Evolutionary conservation across 2,329 filamentous ascomycete species (phyloP).

Genomic region (Cladosporium sp.): DNA sequence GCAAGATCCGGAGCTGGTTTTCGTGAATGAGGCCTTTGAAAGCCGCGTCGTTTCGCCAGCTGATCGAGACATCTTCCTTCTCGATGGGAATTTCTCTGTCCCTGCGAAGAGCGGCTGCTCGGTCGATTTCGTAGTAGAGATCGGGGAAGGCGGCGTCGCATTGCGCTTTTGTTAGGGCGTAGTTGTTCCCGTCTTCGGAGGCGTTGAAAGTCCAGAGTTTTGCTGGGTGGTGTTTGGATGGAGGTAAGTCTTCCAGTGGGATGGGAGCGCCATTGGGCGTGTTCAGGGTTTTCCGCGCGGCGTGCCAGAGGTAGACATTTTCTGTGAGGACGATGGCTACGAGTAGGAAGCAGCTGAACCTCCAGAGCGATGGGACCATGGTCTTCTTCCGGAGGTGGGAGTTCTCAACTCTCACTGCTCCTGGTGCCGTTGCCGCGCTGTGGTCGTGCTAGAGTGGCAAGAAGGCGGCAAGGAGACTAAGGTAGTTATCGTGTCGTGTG

Average conservation of each 20-base stretch:
- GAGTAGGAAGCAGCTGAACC: slow-evolving; percentile 2
- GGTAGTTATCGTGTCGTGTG: too few relatives aligned
- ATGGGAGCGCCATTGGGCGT: not conserved
- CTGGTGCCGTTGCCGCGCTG: too few relatives aligned
- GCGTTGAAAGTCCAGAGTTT: slow-evolving; percentile 14
- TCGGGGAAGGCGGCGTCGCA: slow-evolving; percentile 26
- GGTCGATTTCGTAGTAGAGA: slow-evolving; percentile 26
- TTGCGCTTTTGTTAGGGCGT: slow-evolving; percentile 18
- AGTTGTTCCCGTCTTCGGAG: slow-evolving; percentile 17
- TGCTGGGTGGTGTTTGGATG: not conserved
- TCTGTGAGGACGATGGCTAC: not conserved
- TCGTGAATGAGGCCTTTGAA: slow-evolving; percentile 26
- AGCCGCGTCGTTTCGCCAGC: slow-evolving; percentile 22
- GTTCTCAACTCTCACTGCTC: too few relatives aligned
- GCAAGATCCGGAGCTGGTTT: slow-evolving; percentile 26
- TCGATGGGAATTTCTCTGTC: slow-evolving; percentile 18
- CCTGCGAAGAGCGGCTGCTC: slow-evolving; percentile 21
- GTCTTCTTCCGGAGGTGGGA: not conserved
- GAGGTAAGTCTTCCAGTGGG: not conserved
- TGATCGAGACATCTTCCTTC: slow-evolving; percentile 18
- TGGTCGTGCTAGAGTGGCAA: too few relatives aligned
- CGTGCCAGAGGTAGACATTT: not conserved
- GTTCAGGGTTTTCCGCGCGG: not conserved
- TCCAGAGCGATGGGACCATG: slow-evolving; percentile 1
- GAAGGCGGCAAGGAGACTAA: too few relatives aligned